Conservation (phyloP, 495 filamentous ascomycete species). For the Lophiostoma macrostomum region DNA sequence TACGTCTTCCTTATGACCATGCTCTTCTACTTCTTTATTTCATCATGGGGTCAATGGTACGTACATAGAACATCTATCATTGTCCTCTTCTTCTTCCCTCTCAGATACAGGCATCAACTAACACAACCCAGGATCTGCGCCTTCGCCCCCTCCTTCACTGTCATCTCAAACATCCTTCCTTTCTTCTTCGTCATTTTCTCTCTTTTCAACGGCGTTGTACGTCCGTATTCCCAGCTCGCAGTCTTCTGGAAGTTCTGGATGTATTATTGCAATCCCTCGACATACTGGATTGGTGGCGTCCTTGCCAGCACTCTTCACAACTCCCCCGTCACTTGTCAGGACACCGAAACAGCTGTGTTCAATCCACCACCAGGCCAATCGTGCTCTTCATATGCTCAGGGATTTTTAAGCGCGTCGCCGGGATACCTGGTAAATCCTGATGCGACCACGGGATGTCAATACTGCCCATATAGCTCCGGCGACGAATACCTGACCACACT, state of each 20-base stretch:
- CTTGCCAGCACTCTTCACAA: conserved; percentile 58
- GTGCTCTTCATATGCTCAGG: conserved; percentile 55
- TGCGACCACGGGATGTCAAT: conserved; percentile 61
- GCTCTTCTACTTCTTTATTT: conserved; percentile 76
- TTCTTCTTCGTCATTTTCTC: conserved; percentile 79
- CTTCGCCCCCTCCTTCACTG: conserved; percentile 74
- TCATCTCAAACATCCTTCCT: conserved; percentile 72
- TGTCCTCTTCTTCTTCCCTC: conserved; percentile 75
- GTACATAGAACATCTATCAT: conserved; percentile 76
- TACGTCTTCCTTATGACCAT: conserved; percentile 84
- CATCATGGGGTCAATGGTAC: conserved; percentile 80
- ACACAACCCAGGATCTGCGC: too few relatives aligned
- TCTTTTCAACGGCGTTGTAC: conserved; percentile 70
- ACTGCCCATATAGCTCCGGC: conserved; percentile 62
- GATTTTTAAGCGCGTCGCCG: conserved; percentile 28
- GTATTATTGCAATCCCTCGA: conserved; percentile 43
- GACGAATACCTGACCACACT: conserved; percentile 65
- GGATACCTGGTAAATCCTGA: conserved; percentile 55
- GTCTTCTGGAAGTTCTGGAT: conserved; percentile 47
- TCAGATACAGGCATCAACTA: too few relatives aligned
- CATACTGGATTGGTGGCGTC: conserved; percentile 72
- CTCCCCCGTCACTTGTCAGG: conserved; percentile 55
- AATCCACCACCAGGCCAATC: conserved; percentile 60
- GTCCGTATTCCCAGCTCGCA: conserved; percentile 39
- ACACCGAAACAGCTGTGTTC: conserved; percentile 64